These are phyloP conservation scores for Alternaria atra DNA, from an alignment of 2,329 filamentous ascomycete species.

Conservation along the genomic window DNA sequence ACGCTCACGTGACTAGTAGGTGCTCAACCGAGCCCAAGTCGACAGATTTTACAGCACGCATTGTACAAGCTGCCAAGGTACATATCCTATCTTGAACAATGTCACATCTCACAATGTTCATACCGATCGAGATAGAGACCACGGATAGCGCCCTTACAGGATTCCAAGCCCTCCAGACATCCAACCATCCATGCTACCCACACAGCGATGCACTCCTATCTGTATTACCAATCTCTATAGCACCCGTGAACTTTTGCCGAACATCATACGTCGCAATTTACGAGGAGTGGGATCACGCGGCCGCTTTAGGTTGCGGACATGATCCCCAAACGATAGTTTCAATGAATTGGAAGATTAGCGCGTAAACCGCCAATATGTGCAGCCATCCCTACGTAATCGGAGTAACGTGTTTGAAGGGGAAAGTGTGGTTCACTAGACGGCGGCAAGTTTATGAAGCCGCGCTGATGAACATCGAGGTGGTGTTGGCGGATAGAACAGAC, in stretches of 20 bases:
- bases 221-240: background rate
- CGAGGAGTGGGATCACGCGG: slow-evolving; percentile 14
- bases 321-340: slow-evolving; percentile 21
- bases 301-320: slow-evolving; percentile 16
- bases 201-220: slow-evolving; percentile 2
- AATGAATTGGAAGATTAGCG: slow-evolving; percentile 25
- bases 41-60: background rate
- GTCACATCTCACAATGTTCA: background rate
- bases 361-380: slow-evolving; percentile 9
- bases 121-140: background rate
- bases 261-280: slow-evolving; percentile 4
- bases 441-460: background rate
- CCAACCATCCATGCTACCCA: background rate
- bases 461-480: slow-evolving; percentile 8
- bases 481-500: slow-evolving; percentile 10
- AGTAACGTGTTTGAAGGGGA: slow-evolving; percentile 13
- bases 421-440: slow-evolving; percentile 13
- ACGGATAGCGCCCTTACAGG: background rate
- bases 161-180: background rate
- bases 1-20: background rate
- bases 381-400: slow-evolving; percentile 1
- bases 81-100: background rate
- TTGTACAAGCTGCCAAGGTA: background rate
- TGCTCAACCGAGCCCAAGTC: background rate
- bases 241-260: slow-evolving; percentile 7